Evolutionary conservation across 2,329 filamentous ascomycete genomes (phyloP).

Genomic region (Ophiostoma triangulosporum): DNA sequence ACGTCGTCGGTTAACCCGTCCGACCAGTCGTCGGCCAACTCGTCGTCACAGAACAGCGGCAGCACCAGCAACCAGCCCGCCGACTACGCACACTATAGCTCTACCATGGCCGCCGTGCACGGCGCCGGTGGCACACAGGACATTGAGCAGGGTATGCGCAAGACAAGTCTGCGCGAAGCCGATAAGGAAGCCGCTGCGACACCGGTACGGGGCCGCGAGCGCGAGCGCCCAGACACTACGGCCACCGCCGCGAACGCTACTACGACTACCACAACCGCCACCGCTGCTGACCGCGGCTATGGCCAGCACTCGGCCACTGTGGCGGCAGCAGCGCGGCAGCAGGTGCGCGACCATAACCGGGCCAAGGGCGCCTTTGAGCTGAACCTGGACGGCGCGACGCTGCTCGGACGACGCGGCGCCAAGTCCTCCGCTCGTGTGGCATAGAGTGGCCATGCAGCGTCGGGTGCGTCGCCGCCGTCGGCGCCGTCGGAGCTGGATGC

Average conservation of each 20-base stretch:
- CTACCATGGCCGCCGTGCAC: constrained; percentile 39
- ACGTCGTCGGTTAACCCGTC: constrained; percentile 22
- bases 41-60: constrained; percentile 7
- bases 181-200: constrained; percentile 23
- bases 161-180: constrained; percentile 54
- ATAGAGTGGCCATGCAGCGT: constrained; percentile 12
- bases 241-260: constrained; percentile 12
- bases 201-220: constrained; percentile 36
- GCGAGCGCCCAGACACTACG: constrained; percentile 26
- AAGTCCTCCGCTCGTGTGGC: constrained; percentile 36
- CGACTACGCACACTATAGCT: constrained; percentile 6
- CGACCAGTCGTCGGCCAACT: neutral
- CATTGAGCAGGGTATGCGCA: constrained; percentile 78
- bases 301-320: constrained; percentile 80
- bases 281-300: constrained; percentile 50
- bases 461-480: neutral
- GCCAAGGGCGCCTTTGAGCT: constrained; percentile 82
- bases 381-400: constrained; percentile 76
- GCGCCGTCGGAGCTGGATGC: neutral
- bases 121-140: constrained; percentile 42
- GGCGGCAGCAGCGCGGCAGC: constrained; percentile 69
- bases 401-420: constrained; percentile 58
- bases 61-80: constrained; percentile 2
- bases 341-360: constrained; percentile 52
- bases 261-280: constrained; percentile 14